Evolutionary conservation across 768 basidiomycete genomes (phyloP).

Genomic region (Hypholoma sublateritium): DNA sequence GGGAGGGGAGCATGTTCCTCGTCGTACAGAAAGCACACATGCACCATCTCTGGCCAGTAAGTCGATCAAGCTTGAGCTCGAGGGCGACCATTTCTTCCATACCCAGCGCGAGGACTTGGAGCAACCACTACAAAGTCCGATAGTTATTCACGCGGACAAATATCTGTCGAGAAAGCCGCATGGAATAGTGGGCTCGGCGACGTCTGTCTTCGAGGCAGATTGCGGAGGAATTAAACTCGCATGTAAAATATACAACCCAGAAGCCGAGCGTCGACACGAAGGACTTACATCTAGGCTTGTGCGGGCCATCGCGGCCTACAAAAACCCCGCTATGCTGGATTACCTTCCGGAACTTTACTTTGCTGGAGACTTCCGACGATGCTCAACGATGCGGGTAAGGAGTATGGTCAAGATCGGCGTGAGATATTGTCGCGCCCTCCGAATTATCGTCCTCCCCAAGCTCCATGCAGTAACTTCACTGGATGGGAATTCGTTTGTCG

Average conservation of each 20-base stretch:
- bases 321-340: background rate
- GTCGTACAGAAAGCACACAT: background rate
- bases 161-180: too few species aligned
- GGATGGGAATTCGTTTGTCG: background rate
- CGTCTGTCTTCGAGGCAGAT: background rate
- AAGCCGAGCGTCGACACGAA: conserved; percentile 5
- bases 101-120: too few species aligned
- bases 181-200: too few species aligned
- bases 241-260: conserved; percentile 9
- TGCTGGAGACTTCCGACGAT: conserved; percentile 1
- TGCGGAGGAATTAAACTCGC: background rate
- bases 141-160: too few species aligned
- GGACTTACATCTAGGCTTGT: conserved; percentile 2
- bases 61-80: too few species aligned
- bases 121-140: too few species aligned
- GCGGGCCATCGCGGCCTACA: background rate
- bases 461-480: conserved; percentile 2
- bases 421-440: conserved; percentile 6
- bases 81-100: too few species aligned
- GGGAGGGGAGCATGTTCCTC: background rate
- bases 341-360: conserved; percentile 3
- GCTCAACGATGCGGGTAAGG: conserved; percentile 5
- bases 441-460: conserved; percentile 4
- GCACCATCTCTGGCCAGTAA: background rate
- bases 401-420: conserved; percentile 2